Evolutionary conservation across 2,329 filamentous ascomycete species (phyloP), one percentile per base, ranked within the genome.

Genomic region (Botrytis fragariae): DNA sequence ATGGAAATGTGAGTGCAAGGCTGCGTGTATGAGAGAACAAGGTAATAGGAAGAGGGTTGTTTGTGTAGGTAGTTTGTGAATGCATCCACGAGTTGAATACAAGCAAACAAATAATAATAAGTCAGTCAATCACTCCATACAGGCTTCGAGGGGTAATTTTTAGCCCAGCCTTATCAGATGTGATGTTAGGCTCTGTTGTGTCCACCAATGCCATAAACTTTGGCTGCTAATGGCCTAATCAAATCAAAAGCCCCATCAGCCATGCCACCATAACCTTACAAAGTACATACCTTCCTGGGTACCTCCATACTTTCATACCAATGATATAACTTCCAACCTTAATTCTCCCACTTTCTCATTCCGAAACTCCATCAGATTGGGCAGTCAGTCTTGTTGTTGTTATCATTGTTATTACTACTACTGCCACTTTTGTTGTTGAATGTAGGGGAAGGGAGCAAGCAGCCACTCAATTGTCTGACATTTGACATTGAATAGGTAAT

Each of bases 101-200:
- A 44, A 39, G 32, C 37, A n/a, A 18, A 14, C 22, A 51, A 51
- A 25, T 25, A 48, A 22, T 10, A 42, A 16, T 12, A 42, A 42
- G 7, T 45, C 18, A 45, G 2, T 45, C 44, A 39, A 20, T 48
- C 44, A 51, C 22, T 39, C 37, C 42, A n/a, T 20, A 44, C 37
- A 63, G 61, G 61, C 37, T 44, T 54, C 51, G 51, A 54, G 51
- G 51, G 51, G 51, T 54, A 42, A 29, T 37, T 42, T n/a, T 29
- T 6, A 29, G 44, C n/a, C n/a, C 44, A 35, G 45, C 44, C 44
- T 35, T 48, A 45, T 48, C 45, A 9, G 63, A 22, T 67, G 45
- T 20, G 25, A 45, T 67, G 45, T 67, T 67, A 67, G 64, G 44
- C 44, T 67, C 44, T 67, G 22, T 61, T 61, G 12, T 22, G 35